These are phyloP conservation scores for Gaeumannomyces sp. DNA, from an alignment of 2,329 filamentous ascomycete species.

Conservation along the genomic window DNA sequence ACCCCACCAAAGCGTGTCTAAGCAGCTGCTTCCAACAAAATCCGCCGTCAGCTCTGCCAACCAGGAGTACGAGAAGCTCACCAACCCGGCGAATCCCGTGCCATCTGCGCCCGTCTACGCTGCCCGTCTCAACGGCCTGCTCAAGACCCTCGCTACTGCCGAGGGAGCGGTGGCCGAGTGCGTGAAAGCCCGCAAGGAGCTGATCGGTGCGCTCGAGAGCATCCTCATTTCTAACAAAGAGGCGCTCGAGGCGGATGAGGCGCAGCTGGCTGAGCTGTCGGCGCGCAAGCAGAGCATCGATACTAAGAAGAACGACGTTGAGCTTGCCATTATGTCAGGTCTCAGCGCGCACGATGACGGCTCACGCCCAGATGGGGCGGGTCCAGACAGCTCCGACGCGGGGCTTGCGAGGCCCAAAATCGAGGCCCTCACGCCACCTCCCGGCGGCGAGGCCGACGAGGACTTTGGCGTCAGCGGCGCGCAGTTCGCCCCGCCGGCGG, in stretches of 20 bases:
- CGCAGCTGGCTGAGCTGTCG: conserved; percentile 55
- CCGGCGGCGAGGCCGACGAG: conserved; percentile 40
- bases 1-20: conserved; percentile 66
- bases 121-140: conserved; percentile 78
- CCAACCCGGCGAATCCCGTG: conserved; percentile 56
- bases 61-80: conserved; percentile 78
- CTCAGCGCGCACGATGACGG: conserved; percentile 34
- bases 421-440: conserved; percentile 66
- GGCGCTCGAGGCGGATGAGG: conserved; percentile 64
- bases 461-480: conserved; percentile 16
- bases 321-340: conserved; percentile 83
- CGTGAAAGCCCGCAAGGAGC: conserved; percentile 73
- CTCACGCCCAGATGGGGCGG: conserved; percentile 22
- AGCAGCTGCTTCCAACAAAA: conserved; percentile 62
- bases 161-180: conserved; percentile 85
- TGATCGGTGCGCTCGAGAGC: conserved; percentile 77
- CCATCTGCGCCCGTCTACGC: conserved; percentile 88
- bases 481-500: conserved; percentile 12
- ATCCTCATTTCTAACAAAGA: conserved; percentile 68
- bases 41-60: conserved; percentile 64
- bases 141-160: conserved; percentile 81
- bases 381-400: conserved; percentile 66
- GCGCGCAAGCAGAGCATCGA: conserved; percentile 69
- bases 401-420: conserved; percentile 43
- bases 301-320: conserved; percentile 78